Evolutionary conservation across 176 grass and related monocot genomes (phyloP).

Genomic region (Poa pratensis): DNA sequence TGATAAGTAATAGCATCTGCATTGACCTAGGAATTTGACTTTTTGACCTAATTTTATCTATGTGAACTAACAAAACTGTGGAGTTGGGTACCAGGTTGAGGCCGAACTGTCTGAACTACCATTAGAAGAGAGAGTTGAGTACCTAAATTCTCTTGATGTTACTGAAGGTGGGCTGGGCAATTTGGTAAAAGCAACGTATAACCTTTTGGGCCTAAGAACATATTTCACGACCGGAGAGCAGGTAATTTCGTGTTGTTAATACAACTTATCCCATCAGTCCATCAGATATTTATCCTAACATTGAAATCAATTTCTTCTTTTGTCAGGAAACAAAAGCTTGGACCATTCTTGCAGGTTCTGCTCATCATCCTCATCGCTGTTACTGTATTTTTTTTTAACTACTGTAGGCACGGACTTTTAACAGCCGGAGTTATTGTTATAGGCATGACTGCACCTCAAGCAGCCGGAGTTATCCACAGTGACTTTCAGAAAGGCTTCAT

Average conservation of each 20-base stretch:
- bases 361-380: conserved; percentile 29
- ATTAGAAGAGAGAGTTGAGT: conserved; percentile 92
- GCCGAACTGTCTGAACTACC: conserved; percentile 91
- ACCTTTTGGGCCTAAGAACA: conserved; percentile 89
- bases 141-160: conserved; percentile 87
- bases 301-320: conserved; percentile 27
- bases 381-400: not conserved
- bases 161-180: conserved; percentile 90
- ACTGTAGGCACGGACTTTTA: not conserved
- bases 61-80: conserved; percentile 32
- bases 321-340: conserved; percentile 97
- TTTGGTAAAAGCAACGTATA: conserved; percentile 95
- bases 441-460: conserved; percentile 99
- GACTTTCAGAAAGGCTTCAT: conserved; percentile 99
- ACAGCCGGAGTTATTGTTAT: too few species aligned
- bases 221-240: conserved; percentile 98
- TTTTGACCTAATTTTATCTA: not conserved
- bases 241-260: conserved; percentile 53
- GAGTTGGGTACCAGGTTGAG: conserved; percentile 67
- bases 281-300: conserved; percentile 25
- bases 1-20: conserved; percentile 29
- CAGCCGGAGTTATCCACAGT: conserved; percentile 98
- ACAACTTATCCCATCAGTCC: not conserved
- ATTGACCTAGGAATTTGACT: not conserved
- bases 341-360: conserved; percentile 88